phyloP scores from a whole-genome alignment of 176 grass and related monocot genomes.

The Rhynchospora tenuis region DNA sequence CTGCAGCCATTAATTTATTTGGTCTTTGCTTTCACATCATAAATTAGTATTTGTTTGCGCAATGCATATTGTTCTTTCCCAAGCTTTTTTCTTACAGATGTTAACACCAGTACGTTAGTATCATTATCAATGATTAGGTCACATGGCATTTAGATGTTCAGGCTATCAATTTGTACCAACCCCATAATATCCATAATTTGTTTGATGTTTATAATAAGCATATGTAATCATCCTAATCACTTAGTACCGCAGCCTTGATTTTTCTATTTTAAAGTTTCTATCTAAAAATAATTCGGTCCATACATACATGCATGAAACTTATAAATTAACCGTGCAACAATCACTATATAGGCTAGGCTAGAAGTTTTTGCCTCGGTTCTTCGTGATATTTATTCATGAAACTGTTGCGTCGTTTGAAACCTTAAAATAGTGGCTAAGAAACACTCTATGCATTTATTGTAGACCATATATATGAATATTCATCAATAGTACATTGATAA shows the following conservation, averaged over 20 bases:
- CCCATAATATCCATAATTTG: background rate
- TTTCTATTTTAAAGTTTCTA: background rate
- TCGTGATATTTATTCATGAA: background rate
- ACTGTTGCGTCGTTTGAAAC: background rate
- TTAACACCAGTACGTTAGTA: background rate
- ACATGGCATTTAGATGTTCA: conserved; percentile 7
- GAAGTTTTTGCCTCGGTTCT: too few relatives aligned
- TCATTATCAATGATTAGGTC: conserved; percentile 9
- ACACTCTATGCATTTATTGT: background rate
- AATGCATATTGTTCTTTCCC: background rate
- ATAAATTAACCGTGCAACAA: background rate
- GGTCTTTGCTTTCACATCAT: background rate
- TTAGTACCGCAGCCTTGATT: background rate
- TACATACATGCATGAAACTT: too few relatives aligned
- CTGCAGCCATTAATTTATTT: background rate
- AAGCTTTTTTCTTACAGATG: background rate
- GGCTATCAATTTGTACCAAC: conserved; percentile 8
- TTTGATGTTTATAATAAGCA: background rate
- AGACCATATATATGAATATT: background rate
- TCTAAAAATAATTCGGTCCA: background rate
- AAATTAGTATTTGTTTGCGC: background rate
- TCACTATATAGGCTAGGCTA: background rate
- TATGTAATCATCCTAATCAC: conserved; percentile 3
- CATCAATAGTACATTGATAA: background rate
- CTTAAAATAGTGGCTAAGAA: background rate